Evolutionary conservation across 2,329 filamentous ascomycete genomes (phyloP).

Genomic region (Pseudogymnoascus destructans): DNA sequence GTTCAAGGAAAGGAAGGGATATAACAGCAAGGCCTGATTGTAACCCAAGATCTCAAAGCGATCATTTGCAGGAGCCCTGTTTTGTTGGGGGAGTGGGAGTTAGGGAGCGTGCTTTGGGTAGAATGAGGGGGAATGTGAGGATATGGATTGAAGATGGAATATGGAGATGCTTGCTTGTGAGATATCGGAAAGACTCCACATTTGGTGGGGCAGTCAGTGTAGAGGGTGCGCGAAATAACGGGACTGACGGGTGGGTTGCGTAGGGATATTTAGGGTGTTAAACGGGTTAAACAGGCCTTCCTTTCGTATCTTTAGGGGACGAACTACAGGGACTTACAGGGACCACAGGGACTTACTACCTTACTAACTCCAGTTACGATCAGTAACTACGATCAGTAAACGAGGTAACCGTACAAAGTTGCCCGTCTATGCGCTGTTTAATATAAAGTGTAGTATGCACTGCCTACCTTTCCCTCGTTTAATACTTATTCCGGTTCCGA

Average conservation of each 20-base stretch:
- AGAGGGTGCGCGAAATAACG: neutral
- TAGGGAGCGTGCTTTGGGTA: neutral
- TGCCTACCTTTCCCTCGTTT: too few species aligned
- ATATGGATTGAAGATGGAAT: constrained; percentile 1
- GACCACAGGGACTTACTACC: neutral
- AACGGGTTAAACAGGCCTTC: neutral
- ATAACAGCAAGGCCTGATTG: neutral
- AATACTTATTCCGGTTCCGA: neutral
- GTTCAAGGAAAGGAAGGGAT: neutral
- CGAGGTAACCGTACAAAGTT: neutral
- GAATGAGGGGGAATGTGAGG: constrained; percentile 4
- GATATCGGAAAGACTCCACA: neutral
- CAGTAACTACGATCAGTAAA: neutral
- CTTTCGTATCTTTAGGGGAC: neutral
- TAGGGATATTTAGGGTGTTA: neutral
- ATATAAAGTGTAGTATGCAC: too few species aligned
- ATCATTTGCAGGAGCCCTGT: neutral
- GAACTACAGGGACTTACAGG: neutral
- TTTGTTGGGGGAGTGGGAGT: neutral
- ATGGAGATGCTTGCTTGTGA: constrained; percentile 1
- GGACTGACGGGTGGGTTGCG: neutral
- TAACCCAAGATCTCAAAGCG: constrained; percentile 3
- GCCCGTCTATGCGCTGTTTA: neutral
- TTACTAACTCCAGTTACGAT: neutral
- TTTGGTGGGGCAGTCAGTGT: neutral